A percentile compares a stretch with the other conserved stretches of the same genome.
These are phyloP conservation scores for Gyromitra esculenta DNA, from an alignment of 2,329 filamentous ascomycete genomes.

Conservation along the genomic window DNA sequence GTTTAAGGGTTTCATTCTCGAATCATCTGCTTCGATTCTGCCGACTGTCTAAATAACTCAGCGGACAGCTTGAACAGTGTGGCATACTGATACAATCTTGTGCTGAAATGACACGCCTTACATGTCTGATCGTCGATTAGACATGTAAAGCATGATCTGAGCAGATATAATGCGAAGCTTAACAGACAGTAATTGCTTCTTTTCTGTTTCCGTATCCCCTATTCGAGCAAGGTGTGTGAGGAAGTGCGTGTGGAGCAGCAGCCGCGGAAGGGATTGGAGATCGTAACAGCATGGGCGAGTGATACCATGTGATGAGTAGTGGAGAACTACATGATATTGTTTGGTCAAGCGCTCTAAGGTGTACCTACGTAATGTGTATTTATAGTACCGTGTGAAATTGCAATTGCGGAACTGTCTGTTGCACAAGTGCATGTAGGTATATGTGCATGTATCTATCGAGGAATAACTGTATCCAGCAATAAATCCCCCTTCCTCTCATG, in stretches of 20 bases:
- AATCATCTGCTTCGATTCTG: not conserved
- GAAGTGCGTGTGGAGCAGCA: not conserved
- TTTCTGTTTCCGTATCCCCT: constrained; percentile 21
- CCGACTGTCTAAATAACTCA: not conserved
- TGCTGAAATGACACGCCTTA: not conserved
- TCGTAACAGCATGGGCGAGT: constrained; percentile 4
- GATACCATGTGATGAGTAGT: not conserved
- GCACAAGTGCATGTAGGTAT: too few species aligned
- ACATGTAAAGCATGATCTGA: constrained; percentile 10
- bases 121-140: constrained; percentile 27
- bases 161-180: not conserved
- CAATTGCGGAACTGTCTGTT: not conserved
- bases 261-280: not conserved
- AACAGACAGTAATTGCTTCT: not conserved
- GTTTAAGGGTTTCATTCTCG: not conserved
- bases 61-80: not conserved
- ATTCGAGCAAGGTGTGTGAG: not conserved
- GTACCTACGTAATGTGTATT: too few species aligned
- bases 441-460: not conserved
- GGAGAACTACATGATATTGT: not conserved
- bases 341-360: not conserved
- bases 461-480: not conserved
- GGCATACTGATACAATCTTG: not conserved
- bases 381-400: not conserved
- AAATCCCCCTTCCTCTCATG: not conserved